Evolutionary conservation across 345 rosid species (phyloP), one percentile per base, ranked within the genome.

Genomic region (Mercurialis annua): DNA sequence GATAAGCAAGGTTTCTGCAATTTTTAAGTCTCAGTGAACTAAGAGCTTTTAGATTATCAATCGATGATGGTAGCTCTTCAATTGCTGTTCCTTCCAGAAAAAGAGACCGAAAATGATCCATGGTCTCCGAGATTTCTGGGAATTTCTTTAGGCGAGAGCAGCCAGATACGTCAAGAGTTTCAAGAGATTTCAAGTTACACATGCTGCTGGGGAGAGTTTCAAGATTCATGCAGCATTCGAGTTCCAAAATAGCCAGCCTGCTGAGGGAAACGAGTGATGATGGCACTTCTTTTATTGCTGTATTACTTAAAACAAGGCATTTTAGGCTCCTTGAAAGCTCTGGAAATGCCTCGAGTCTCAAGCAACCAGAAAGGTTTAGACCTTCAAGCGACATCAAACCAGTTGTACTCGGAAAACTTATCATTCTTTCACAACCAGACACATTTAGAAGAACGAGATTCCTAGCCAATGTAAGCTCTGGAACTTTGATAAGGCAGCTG

Each of bases 391-490:
- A 56, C 14, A 12, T 56, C 18, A 31, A 6, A 56, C 42, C 40
- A 56, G 31, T 56, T n/a, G 40, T 18, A 30, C 60, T 29, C 17
- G 60, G 60, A 56, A 56, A 56, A 56, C 40, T 56, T 40, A 2
- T 16, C 1, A 56, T 31, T 40, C 52, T 62, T 44, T 1, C 15
- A 33, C 65, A 43, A 9, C 29, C 9, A 15, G 2, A 5, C n/a
- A n/a, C n/a, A n/a, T n/a, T n/a, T n/a, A n/a, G n/a, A n/a, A n/a
- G n/a, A n/a, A n/a, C n/a, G n/a, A 59, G 62, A 59, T 59, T 59
- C 34, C 20, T 33, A 27, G 44, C 12, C 26, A 23, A 14, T 20
- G 44, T 31, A 5, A 59, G 46, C 42, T 59, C 62, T 59, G 62
- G 44, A 18, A 20, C 10, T 38, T 36, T 40, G 26, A 36, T 33